Evolutionary conservation across 2,329 filamentous ascomycete genomes (phyloP).

Genomic region (Trichoderma citrinoviride): DNA sequence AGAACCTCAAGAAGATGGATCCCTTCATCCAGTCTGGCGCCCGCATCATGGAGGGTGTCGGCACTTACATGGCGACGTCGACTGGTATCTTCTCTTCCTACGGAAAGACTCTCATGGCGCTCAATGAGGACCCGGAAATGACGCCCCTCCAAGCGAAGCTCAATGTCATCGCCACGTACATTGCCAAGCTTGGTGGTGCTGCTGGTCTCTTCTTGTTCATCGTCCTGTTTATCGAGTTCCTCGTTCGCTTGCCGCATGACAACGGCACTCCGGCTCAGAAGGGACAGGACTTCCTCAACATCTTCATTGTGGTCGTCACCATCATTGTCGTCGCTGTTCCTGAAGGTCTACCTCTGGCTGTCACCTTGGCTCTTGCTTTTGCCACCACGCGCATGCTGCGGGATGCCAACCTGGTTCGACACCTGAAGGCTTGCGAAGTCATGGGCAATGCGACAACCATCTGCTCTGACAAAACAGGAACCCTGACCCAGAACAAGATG

Average conservation of each 20-base stretch:
- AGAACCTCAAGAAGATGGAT: conserved; percentile 69
- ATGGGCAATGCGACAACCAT: conserved; percentile 77
- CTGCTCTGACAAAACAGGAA: conserved; percentile 67
- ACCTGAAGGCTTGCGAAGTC: conserved; percentile 74
- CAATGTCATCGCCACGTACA: conserved; percentile 72
- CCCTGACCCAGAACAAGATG: conserved; percentile 68
- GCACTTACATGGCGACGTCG: conserved; percentile 71
- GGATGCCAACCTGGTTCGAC: conserved; percentile 74
- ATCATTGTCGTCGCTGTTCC: conserved; percentile 79
- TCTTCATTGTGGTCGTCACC: conserved; percentile 75
- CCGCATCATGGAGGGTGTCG: conserved; percentile 73
- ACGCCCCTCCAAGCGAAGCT: conserved; percentile 76
- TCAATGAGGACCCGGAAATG: conserved; percentile 71
- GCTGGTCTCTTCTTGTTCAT: conserved; percentile 79
- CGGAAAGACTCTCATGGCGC: conserved; percentile 70
- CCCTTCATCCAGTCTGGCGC: conserved; percentile 83
- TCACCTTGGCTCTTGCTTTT: conserved; percentile 74
- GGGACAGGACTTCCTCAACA: conserved; percentile 73
- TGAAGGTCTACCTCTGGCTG: conserved; percentile 72
- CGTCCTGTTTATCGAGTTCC: conserved; percentile 81
- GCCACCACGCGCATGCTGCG: conserved; percentile 74
- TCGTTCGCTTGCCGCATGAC: conserved; percentile 60
- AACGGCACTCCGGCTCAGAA: conserved; percentile 64
- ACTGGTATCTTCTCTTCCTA: conserved; percentile 72
- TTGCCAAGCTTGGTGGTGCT: conserved; percentile 72